Percentiles rank a stretch among this genome's conserved stretches.
These are phyloP conservation scores for Leccinum obscurum DNA, from an alignment of 768 basidiomycete genomes.

Conservation along the genomic window DNA sequence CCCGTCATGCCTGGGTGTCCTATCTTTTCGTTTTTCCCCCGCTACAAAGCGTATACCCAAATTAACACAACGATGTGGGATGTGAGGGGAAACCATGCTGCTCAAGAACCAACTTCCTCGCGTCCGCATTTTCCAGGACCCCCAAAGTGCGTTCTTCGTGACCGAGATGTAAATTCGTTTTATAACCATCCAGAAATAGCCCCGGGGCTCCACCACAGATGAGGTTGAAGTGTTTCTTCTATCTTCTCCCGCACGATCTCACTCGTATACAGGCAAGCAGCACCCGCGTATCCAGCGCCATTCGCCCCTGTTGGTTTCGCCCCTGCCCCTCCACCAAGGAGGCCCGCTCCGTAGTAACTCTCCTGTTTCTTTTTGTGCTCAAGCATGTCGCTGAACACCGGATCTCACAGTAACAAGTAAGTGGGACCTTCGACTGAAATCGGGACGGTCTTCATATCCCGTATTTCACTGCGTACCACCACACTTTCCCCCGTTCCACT, in stretches of 20 bases:
- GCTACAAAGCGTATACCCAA: slow-evolving; percentile 35
- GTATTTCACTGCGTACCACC: slow-evolving; percentile 21
- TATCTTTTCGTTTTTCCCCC: slow-evolving; percentile 31
- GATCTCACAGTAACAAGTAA: slow-evolving; percentile 26
- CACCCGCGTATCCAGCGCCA: slow-evolving; percentile 16
- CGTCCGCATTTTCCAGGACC: slow-evolving; percentile 15
- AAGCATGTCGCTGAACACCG: slow-evolving; percentile 6
- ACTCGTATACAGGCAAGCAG: slow-evolving; percentile 18
- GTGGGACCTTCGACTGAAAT: slow-evolving; percentile 14
- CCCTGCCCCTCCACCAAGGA: slow-evolving; percentile 15
- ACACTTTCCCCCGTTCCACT: slow-evolving; percentile 30
- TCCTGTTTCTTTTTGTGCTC: neutral
- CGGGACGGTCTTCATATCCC: slow-evolving; percentile 15
- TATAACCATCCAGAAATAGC: slow-evolving; percentile 15
- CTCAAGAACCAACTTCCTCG: slow-evolving; percentile 17
- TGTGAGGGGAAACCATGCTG: slow-evolving; percentile 15
- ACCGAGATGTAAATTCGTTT: neutral
- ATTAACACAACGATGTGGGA: slow-evolving; percentile 35
- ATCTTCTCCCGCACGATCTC: neutral
- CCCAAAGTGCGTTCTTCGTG: slow-evolving; percentile 18
- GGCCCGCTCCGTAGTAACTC: slow-evolving; percentile 24
- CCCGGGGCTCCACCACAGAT: slow-evolving; percentile 10
- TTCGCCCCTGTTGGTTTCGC: slow-evolving; percentile 18
- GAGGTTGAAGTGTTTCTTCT: slow-evolving; percentile 7
- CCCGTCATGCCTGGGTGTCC: slow-evolving; percentile 33